phyloP scores from a whole-genome alignment of 2,329 filamentous ascomycete species.

The Aspergillus ibericus region DNA sequence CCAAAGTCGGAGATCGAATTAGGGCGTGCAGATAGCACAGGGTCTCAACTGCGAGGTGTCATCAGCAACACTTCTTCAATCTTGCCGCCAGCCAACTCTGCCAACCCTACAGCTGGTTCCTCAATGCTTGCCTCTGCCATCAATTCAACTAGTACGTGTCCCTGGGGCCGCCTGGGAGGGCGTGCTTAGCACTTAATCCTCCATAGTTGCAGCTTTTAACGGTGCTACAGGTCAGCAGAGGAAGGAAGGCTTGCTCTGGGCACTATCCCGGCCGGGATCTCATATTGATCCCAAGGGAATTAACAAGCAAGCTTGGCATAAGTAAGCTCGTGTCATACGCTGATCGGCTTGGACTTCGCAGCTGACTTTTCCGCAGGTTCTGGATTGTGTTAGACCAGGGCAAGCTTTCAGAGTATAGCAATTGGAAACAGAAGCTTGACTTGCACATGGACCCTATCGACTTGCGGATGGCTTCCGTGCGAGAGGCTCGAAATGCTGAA shows the following conservation, averaged over 20 bases:
- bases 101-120: conserved; percentile 20
- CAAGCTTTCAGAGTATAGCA: conserved; percentile 95
- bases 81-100: conserved; percentile 36
- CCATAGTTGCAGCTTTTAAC: conserved; percentile 48
- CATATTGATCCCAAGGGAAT: conserved; percentile 93
- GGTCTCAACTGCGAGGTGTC: conserved; percentile 63
- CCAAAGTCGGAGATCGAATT: conserved; percentile 67
- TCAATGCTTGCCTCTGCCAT: conserved; percentile 23
- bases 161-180: conserved; percentile 19
- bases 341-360: background rate
- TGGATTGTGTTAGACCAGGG: conserved; percentile 98
- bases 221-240: conserved; percentile 64
- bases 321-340: conserved; percentile 58
- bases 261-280: conserved; percentile 84
- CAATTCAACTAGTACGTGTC: conserved; percentile 40
- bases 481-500: conserved; percentile 92
- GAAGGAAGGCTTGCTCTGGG: conserved; percentile 95
- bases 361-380: conserved; percentile 60
- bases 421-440: conserved; percentile 97
- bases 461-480: conserved; percentile 91
- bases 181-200: background rate
- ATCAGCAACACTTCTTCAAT: conserved; percentile 49
- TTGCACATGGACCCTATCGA: conserved; percentile 98
- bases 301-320: conserved; percentile 98
- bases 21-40: conserved; percentile 70